These are phyloP conservation scores for Saturnispora dispora DNA, from an alignment of 805 yeast genomes.

Conservation along the genomic window DNA sequence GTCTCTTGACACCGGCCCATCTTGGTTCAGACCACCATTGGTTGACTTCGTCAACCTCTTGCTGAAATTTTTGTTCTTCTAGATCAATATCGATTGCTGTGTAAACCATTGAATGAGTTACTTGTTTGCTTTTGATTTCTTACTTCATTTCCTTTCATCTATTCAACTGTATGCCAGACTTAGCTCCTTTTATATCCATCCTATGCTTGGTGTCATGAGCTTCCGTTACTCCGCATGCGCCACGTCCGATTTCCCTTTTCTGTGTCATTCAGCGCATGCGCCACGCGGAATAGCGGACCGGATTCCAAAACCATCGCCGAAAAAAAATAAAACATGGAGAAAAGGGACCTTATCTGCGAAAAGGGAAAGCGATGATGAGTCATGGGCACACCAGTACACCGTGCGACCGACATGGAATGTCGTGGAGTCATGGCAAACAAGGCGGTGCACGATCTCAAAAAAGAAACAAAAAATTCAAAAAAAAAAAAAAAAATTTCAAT, in stretches of 20 bases:
- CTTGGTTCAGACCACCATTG: conserved; percentile 93
- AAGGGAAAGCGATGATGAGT: neutral
- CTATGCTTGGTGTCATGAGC: conserved; percentile 1
- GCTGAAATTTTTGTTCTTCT: conserved; percentile 57
- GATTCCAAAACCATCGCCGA: neutral
- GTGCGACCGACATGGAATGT: neutral
- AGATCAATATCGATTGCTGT: conserved; percentile 47
- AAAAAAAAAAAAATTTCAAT: conserved; percentile 4
- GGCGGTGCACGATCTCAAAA: neutral
- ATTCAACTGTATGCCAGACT: neutral
- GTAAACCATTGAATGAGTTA: conserved; percentile 33
- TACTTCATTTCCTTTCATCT: neutral
- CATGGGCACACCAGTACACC: neutral
- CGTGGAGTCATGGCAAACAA: neutral
- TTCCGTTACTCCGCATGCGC: conserved; percentile 11
- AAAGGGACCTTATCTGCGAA: neutral
- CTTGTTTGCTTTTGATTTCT: neutral
- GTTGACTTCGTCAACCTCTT: conserved; percentile 64
- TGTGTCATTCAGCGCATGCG: neutral
- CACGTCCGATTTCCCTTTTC: neutral
- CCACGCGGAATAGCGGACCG: conserved; percentile 1
- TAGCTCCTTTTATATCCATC: conserved; percentile 1
- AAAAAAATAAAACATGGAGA: neutral
- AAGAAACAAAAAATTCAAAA: neutral
- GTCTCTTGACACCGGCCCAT: conserved; percentile 82